Evolutionary conservation across 1,284 basidiomycete genomes (phyloP).

Genomic region (Apiotrichum akiyoshidainum): DNA sequence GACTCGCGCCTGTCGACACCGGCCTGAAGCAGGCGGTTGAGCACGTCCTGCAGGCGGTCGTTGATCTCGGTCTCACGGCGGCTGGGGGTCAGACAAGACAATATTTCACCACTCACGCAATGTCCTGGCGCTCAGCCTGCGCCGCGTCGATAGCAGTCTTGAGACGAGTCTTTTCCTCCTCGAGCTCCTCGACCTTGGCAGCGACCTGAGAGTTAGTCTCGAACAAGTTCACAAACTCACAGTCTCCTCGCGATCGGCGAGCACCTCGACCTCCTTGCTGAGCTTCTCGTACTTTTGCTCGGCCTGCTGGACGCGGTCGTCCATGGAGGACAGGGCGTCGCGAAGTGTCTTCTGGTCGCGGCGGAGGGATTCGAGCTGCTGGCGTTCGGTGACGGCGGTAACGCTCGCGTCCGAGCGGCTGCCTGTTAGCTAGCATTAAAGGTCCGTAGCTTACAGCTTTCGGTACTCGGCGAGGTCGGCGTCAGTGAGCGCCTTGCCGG

Average conservation of each 20-base stretch:
- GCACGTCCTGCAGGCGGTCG: conserved; percentile 79
- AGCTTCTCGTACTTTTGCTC: conserved; percentile 63
- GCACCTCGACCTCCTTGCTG: conserved; percentile 59
- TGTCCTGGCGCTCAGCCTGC: conserved; percentile 38
- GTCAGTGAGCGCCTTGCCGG: conserved; percentile 74
- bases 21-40: conserved; percentile 81
- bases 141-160: conserved; percentile 41
- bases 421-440: not conserved
- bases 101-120: conserved; percentile 26
- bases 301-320: conserved; percentile 64
- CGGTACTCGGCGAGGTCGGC: conserved; percentile 86
- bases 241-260: conserved; percentile 61
- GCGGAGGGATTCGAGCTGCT: conserved; percentile 73
- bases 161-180: conserved; percentile 32
- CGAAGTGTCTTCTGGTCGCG: conserved; percentile 75
- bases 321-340: conserved; percentile 58
- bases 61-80: conserved; percentile 84
- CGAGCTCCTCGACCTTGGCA: conserved; percentile 56
- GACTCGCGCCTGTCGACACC: conserved; percentile 80
- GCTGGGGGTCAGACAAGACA: conserved; percentile 52
- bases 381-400: conserved; percentile 80
- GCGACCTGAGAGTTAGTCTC: not conserved
- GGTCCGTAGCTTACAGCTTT: conserved; percentile 60
- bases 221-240: conserved; percentile 46
- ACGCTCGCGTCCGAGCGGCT: conserved; percentile 59